phyloP scores from a whole-genome alignment of 108 stramenopile species.

The Discostella stelligeroides region DNA sequence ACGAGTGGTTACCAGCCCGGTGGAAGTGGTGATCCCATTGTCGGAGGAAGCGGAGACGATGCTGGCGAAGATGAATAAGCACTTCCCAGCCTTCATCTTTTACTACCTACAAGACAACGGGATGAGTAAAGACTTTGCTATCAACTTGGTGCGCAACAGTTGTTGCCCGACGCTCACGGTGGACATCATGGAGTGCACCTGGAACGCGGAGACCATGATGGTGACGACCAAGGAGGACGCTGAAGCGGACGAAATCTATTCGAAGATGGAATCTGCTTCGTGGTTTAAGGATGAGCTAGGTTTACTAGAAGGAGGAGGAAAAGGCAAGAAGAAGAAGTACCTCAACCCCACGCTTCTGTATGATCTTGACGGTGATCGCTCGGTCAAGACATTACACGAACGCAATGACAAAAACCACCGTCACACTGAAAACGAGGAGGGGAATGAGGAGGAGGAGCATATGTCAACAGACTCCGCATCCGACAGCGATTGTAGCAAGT shows the following conservation, averaged over 20 bases:
- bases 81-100: neutral
- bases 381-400: conserved; percentile 1
- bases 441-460: neutral
- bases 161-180: neutral
- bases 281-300: conserved; percentile 14
- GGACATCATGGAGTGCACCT: neutral
- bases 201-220: neutral
- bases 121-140: neutral
- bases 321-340: neutral
- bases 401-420: neutral
- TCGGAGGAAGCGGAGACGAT: conserved; percentile 1
- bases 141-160: neutral
- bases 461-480: conserved; percentile 12
- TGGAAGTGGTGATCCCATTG: neutral
- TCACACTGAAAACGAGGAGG: neutral
- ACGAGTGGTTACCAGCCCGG: too few species aligned
- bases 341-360: neutral
- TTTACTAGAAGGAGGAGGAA: neutral
- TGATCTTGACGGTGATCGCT: neutral
- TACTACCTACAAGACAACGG: neutral
- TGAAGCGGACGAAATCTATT: neutral
- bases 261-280: neutral
- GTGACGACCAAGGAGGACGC: neutral
- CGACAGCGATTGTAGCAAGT: too few species aligned
- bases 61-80: conserved; percentile 6